Evolutionary conservation across 106 monocot species (phyloP).

Genomic region (Gastrodia elata): DNA sequence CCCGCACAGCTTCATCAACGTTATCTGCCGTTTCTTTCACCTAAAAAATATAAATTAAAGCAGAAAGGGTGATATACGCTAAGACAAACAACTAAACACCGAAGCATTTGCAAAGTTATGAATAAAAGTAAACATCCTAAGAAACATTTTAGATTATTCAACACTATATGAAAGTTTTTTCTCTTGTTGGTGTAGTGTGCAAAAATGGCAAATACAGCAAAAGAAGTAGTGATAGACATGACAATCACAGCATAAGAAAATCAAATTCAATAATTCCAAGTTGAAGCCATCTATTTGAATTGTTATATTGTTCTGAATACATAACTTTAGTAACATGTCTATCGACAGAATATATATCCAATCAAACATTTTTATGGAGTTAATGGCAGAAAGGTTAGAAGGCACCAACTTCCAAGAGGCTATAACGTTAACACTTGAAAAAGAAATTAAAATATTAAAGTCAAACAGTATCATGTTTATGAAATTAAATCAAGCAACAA

Average conservation of each 20-base stretch:
- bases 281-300: neutral
- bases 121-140: neutral
- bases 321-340: neutral
- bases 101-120: too few relatives aligned
- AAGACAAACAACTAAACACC: neutral
- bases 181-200: too few relatives aligned
- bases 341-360: neutral
- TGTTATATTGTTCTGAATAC: neutral
- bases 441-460: neutral
- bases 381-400: neutral
- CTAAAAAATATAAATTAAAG: slow-evolving; percentile 25
- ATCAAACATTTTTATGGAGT: neutral
- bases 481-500: neutral
- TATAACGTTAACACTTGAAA: neutral
- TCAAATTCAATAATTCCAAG: too few relatives aligned
- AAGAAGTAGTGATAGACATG: too few relatives aligned
- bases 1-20: slow-evolving; percentile 88
- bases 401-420: neutral
- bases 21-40: slow-evolving; percentile 96
- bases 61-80: neutral
- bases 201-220: too few relatives aligned
- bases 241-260: too few relatives aligned
- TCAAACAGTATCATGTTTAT: neutral
- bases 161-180: too few relatives aligned
- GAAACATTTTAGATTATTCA: neutral